Conservation (phyloP, 495 filamentous ascomycete species). For the Aspergillus coremiiformis region DNA sequence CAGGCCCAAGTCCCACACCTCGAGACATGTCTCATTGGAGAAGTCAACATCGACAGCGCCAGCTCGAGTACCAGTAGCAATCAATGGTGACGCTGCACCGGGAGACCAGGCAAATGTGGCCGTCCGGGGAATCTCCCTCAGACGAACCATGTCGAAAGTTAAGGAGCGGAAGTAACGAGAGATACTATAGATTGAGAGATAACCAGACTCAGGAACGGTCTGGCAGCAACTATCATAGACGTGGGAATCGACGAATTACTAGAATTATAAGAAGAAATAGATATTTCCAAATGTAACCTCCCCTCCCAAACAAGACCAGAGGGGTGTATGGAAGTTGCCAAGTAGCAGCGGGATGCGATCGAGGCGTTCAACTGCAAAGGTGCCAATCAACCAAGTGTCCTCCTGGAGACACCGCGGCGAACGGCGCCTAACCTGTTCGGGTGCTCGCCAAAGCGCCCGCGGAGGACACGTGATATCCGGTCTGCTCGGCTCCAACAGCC, state of each 20-base stretch:
- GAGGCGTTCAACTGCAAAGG: neutral
- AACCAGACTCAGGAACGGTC: constrained; percentile 2
- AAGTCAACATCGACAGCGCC: constrained; percentile 96
- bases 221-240: constrained; percentile 1
- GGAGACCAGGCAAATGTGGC: constrained; percentile 97
- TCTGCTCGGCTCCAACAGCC: constrained; percentile 2
- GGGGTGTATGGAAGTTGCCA: constrained; percentile 16
- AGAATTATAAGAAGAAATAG: constrained; percentile 7
- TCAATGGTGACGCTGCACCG: constrained; percentile 60
- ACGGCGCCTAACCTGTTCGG: constrained; percentile 26
- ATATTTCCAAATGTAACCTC: constrained; percentile 12
- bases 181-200: constrained; percentile 11
- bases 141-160: constrained; percentile 70
- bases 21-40: constrained; percentile 91
- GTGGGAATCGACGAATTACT: neutral
- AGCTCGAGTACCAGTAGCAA: constrained; percentile 92
- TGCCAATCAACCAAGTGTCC: constrained; percentile 38
- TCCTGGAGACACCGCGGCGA: constrained; percentile 35
- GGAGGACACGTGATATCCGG: constrained; percentile 40
- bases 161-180: constrained; percentile 22
- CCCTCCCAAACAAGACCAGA: constrained; percentile 16
- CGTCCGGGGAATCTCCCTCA: constrained; percentile 91
- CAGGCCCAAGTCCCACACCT: constrained; percentile 89
- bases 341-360: constrained; percentile 12
- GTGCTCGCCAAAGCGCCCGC: constrained; percentile 35